Evolutionary conservation across 441 rosid species (phyloP), one percentile per base, ranked within the genome.

Genomic region (Adansonia gregorii): DNA sequence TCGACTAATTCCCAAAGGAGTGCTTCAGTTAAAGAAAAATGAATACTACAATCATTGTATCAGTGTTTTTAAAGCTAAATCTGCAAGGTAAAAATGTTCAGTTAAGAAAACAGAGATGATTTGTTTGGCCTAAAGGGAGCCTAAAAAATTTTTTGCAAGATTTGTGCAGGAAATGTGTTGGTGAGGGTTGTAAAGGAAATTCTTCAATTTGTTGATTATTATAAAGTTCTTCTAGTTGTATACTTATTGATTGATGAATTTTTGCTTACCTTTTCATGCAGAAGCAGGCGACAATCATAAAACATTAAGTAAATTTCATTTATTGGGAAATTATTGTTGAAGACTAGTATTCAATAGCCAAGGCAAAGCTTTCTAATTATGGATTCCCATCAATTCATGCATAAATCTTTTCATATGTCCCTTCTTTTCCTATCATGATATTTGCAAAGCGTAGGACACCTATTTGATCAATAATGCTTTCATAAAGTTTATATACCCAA

Each of bases 1-100:
- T 76, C 88, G 11, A 81, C 85, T 49, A 71, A 72, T 76, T 89
- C 91, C 27, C 82, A 73, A 69, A 82, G 85, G 75, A 82, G 78
- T 54, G 43, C 43, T 71, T 77, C 81, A 27, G 11, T 76, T 43
- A 78, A 74, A 72, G 81, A 78, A 78, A 60, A 61, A 61, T 81
- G 63, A 82, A 70, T 8, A 12, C 45, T 27, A 43, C 3, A 35
- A 35, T 12, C 31, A 41, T 52, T 31, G 58, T 3, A 24, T 49
- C 17, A 0, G 41, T 67, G 14, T 8, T 31, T 4, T 52, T 52
- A 8, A 52, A 8, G 15, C 60, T 27, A 51, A 5, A 70, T 24
- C 45, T 63, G 45, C 59, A 51, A 51, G 1, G 60, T 52, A 27
- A 31, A 45, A 72, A 76, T 64, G 10, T 54, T 7, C 49, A 55